Base-by-base conservation (phyloP, 805 yeast genomes). In the Ogataea haglerorum region DNA sequence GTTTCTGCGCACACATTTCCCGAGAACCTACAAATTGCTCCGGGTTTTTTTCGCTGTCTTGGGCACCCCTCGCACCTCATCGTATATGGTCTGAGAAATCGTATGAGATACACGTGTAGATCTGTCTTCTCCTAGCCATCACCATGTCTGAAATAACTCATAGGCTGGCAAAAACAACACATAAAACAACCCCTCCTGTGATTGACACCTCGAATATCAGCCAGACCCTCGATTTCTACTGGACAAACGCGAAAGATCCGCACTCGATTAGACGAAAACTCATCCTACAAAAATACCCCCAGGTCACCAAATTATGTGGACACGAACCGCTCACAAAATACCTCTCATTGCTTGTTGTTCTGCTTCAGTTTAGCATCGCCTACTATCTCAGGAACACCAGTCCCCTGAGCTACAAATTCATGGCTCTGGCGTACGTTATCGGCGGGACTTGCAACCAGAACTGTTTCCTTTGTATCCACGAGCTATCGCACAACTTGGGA, bases 381-480 rank as follows among this genome's bases (percentile, higher is more conserved):
- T 80, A 74, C 54, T 60, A 70, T 41, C 64, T 89, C 37, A 68
- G 84, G 42, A 60, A 82, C 53, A 72, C 80, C 2, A 57, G 72
- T 18, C 72, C 82, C 18, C 63, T 75, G 30, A 60, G 72, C 19
- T 70, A 70, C 67, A 68, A 70, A 49, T 85, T 83, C 56, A 61
- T 85, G 54, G 49, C 71, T 1, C 56, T 77, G 10, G 91, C 95
- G 5, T 89, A 89, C 54, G 63, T 83, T 15, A 69, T 89, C 38
- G 97, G 96, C 2, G 96, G 93, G 12, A 85, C 95, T 7, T 75
- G 85, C 40, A 82, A 80, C 58, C 95, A 90, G 57, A 89, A 90
- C 54, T 64, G 85, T 29, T 89, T 88, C 57, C 68, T 89, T 47
- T 91, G 95, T 19, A 87, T 89, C 51, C 97, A 89, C 63, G 97